phyloP scores from a whole-genome alignment of 345 rosid species.

The Cardamine resedifolia region DNA sequence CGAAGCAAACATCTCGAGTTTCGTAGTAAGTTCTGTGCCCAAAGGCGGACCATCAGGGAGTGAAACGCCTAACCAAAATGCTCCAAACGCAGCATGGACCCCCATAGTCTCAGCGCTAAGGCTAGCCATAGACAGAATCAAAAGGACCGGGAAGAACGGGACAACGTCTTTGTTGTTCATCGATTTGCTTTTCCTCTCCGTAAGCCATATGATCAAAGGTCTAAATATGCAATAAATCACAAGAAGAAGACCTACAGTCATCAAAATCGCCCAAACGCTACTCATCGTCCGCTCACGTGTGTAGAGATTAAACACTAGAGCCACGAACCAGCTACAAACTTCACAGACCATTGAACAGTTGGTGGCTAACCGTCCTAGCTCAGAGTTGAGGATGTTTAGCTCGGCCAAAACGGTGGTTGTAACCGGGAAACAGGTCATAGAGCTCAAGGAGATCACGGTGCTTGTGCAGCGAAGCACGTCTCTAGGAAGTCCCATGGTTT shows the following conservation, averaged over 20 bases:
- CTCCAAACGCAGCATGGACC: conserved; percentile 40
- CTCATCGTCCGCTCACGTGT: conserved; percentile 14
- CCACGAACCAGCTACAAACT: conserved; percentile 28
- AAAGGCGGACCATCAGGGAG: conserved; percentile 43
- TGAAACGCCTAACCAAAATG: conserved; percentile 40
- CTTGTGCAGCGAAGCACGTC: conserved; percentile 7
- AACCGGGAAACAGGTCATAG: conserved; percentile 41
- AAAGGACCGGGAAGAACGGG: conserved; percentile 31
- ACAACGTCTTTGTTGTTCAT: conserved; percentile 25
- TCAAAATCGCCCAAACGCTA: not conserved
- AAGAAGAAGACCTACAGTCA: conserved; percentile 1
- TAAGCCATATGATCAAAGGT: conserved; percentile 35
- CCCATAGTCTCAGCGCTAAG: conserved; percentile 25
- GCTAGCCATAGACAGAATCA: conserved; percentile 17
- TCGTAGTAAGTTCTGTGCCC: conserved; percentile 34
- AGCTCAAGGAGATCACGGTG: conserved; percentile 21
- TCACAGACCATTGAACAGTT: conserved; percentile 37
- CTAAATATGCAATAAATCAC: conserved; percentile 3
- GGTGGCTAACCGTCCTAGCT: conserved; percentile 40
- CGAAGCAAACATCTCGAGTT: conserved; percentile 38
- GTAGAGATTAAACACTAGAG: conserved; percentile 30
- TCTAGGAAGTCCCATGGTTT: conserved; percentile 2
- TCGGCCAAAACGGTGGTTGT: conserved; percentile 36
- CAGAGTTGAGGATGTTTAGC: conserved; percentile 40
- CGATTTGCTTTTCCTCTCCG: conserved; percentile 8